Evolutionary conservation across 768 basidiomycete species (phyloP).

Genomic region (Coprinopsis strossmayeri): DNA sequence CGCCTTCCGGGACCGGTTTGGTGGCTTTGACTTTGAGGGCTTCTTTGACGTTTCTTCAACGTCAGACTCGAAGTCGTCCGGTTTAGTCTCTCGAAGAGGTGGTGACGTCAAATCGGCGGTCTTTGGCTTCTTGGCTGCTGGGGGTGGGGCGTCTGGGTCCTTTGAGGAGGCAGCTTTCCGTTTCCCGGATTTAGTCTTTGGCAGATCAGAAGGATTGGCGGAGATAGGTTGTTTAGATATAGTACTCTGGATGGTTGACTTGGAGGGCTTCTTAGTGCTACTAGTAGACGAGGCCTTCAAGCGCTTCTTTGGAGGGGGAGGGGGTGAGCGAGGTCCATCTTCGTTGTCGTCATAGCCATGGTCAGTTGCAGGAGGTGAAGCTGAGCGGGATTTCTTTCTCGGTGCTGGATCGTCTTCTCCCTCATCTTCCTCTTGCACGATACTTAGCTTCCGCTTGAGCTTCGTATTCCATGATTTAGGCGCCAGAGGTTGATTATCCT

Average conservation of each 20-base stretch:
- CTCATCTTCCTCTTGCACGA: constrained; percentile 10
- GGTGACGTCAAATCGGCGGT: background rate
- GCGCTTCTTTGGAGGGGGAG: constrained; percentile 1
- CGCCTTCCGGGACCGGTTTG: background rate
- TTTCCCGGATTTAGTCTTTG: background rate
- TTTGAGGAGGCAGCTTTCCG: background rate
- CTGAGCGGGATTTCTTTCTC: no score
- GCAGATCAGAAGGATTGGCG: background rate
- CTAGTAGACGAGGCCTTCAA: background rate
- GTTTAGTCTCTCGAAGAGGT: no score
- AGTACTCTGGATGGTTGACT: background rate
- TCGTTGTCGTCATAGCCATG: background rate
- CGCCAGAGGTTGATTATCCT: background rate
- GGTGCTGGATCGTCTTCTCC: constrained; percentile 3
- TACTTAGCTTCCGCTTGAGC: constrained; percentile 9
- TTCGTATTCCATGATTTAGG: background rate
- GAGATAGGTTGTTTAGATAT: background rate
- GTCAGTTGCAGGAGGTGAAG: no score
- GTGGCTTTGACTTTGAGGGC: background rate
- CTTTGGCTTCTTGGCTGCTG: background rate
- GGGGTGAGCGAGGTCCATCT: background rate
- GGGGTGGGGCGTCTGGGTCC: background rate
- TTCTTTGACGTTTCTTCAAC: background rate
- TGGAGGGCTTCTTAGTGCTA: background rate
- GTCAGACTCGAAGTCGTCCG: background rate